phyloP scores from a whole-genome alignment of 805 yeast species.

The Candida koratica region DNA sequence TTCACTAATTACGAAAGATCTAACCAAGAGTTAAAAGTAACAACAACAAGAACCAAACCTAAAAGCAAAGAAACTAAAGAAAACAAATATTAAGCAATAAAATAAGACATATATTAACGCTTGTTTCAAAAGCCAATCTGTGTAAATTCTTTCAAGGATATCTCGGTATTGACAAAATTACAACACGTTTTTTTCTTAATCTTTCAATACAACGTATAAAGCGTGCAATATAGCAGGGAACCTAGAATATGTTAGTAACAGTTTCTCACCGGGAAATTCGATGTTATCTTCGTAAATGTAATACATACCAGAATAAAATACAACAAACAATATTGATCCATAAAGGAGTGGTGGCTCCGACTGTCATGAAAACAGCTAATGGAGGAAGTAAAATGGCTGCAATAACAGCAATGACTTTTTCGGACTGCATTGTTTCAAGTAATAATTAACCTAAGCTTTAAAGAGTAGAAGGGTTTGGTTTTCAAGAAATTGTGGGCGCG shows the following conservation, averaged over 20 bases:
- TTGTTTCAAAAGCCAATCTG: neutral
- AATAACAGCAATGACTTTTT: slow-evolving; percentile 39
- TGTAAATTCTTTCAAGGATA: neutral
- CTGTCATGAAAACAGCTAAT: slow-evolving; percentile 66
- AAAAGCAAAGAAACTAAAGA: no score
- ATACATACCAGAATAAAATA: slow-evolving; percentile 45
- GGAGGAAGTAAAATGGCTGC: slow-evolving; percentile 67
- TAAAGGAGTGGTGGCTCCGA: slow-evolving; percentile 62
- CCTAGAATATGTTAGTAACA: slow-evolving; percentile 6
- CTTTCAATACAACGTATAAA: slow-evolving; percentile 49
- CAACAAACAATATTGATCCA: slow-evolving; percentile 62
- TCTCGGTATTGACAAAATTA: neutral
- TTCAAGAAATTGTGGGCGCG: slow-evolving; percentile 1
- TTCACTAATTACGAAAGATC: no score
- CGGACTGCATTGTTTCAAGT: slow-evolving; percentile 39
- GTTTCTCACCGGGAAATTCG: no score
- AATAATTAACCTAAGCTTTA: no score
- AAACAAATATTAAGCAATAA: no score
- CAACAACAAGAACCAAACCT: no score
- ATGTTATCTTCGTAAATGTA: neutral
- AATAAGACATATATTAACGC: neutral
- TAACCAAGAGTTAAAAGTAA: no score
- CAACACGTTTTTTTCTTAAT: neutral
- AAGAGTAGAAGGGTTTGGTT: no score
- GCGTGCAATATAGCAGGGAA: slow-evolving; percentile 84